Conservation (phyloP, 768 basidiomycete genomes). For the Leccinum sublutescens region DNA sequence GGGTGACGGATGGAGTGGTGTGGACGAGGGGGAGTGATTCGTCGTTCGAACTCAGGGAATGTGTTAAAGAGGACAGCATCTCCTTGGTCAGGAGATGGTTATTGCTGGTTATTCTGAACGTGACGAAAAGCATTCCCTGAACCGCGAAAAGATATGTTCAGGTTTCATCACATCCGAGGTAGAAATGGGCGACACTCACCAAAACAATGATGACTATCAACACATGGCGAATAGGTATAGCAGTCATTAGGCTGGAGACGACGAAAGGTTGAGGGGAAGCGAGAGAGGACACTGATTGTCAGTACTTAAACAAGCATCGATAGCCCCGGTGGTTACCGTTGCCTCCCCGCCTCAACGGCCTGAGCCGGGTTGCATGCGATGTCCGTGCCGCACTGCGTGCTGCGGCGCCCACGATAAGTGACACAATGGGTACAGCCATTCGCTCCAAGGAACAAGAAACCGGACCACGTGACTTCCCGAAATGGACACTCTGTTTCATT, state of each 20-base stretch:
- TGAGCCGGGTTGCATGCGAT: background rate
- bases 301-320: background rate
- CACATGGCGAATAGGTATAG: conserved; percentile 22
- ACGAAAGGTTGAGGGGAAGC: background rate
- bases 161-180: background rate
- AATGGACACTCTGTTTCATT: too few relatives aligned
- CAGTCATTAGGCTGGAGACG: conserved; percentile 9
- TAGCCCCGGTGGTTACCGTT: background rate
- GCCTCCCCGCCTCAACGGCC: background rate
- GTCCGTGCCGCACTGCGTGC: background rate
- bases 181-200: conserved; percentile 14
- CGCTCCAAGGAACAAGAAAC: too few relatives aligned
- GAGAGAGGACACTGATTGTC: background rate
- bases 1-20: background rate
- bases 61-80: conserved; percentile 1
- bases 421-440: too few relatives aligned
- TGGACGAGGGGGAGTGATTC: background rate
- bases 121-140: conserved; percentile 20
- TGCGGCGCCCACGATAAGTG: background rate
- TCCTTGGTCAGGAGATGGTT: background rate
- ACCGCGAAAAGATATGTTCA: background rate
- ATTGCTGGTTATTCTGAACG: background rate
- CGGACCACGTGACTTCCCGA: too few relatives aligned
- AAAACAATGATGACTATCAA: conserved; percentile 14
- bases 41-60: background rate